Percentiles rank a stretch among this genome's conserved stretches.
Conservation (phyloP, 768 basidiomycete genomes). For the Chiua virens region DNA sequence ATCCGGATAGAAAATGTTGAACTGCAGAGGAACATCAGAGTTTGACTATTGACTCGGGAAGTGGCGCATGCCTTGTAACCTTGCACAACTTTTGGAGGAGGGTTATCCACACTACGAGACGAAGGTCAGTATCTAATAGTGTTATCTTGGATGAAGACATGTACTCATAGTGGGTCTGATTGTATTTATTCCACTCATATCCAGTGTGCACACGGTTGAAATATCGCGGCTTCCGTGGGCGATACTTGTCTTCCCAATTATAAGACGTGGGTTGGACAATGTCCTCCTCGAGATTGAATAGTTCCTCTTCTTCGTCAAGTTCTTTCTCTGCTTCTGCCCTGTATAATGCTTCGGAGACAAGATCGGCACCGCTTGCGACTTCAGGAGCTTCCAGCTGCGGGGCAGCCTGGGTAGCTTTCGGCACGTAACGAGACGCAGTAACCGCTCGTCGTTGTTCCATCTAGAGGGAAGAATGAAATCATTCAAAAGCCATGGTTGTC, state of each 20-base stretch:
- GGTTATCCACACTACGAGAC: conserved; percentile 82
- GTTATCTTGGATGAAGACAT: neutral
- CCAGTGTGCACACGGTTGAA: conserved; percentile 99
- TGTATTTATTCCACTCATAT: conserved; percentile 99
- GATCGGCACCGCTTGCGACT: conserved; percentile 61
- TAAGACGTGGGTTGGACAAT: conserved; percentile 82
- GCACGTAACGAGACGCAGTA: conserved; percentile 84
- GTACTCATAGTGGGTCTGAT: conserved; percentile 99
- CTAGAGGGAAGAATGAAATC: conserved; percentile 29
- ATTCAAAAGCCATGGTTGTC: neutral
- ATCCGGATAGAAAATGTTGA: conserved; percentile 99
- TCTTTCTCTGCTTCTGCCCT: conserved; percentile 90
- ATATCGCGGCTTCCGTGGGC: conserved; percentile 95
- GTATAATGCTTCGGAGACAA: conserved; percentile 88
- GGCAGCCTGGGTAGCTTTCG: conserved; percentile 65
- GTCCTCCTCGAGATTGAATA: conserved; percentile 92
- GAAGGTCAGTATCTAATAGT: conserved; percentile 11
- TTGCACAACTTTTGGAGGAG: conserved; percentile 98
- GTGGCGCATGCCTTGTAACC: conserved; percentile 78
- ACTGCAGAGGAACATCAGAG: conserved; percentile 42
- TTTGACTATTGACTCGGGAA: neutral
- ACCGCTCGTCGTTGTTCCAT: conserved; percentile 78
- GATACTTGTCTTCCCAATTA: conserved; percentile 98
- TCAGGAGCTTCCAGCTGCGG: conserved; percentile 59
- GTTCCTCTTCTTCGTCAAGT: conserved; percentile 92